phyloP scores from a whole-genome alignment of 2,329 filamentous ascomycete genomes.

The Calonectria hawksworthii region DNA sequence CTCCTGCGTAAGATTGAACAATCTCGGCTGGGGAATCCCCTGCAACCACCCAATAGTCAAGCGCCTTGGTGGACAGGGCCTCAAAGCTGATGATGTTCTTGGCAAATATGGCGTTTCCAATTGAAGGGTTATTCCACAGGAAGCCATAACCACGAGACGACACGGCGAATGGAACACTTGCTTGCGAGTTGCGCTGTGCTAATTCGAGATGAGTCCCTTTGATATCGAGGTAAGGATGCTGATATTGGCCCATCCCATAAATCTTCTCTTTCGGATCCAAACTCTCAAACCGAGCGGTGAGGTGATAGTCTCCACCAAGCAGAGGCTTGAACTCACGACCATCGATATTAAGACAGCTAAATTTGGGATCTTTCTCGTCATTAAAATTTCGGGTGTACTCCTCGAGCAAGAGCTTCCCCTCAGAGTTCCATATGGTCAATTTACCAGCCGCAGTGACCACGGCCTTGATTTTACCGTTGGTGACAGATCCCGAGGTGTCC shows the following conservation, averaged over 20 bases:
- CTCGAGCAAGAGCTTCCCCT: slow-evolving; percentile 49
- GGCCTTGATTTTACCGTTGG: slow-evolving; percentile 39
- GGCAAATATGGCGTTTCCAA: slow-evolving; percentile 73
- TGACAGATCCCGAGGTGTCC: slow-evolving; percentile 29
- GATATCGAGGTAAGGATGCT: slow-evolving; percentile 72
- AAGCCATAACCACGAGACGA: slow-evolving; percentile 74
- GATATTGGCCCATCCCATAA: slow-evolving; percentile 80
- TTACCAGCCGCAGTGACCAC: slow-evolving; percentile 43
- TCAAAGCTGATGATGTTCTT: slow-evolving; percentile 74
- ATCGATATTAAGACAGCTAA: slow-evolving; percentile 68
- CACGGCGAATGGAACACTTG: slow-evolving; percentile 73
- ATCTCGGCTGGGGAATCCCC: slow-evolving; percentile 69
- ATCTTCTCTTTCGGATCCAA: slow-evolving; percentile 69
- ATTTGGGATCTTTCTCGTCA: slow-evolving; percentile 69
- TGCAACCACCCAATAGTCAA: slow-evolving; percentile 77
- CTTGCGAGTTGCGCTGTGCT: slow-evolving; percentile 77
- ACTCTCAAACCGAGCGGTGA: slow-evolving; percentile 72
- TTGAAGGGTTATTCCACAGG: slow-evolving; percentile 75
- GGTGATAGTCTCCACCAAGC: slow-evolving; percentile 66
- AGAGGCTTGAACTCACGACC: slow-evolving; percentile 71
- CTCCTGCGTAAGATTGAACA: slow-evolving; percentile 67
- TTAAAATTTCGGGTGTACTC: slow-evolving; percentile 49
- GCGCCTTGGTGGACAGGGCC: slow-evolving; percentile 66
- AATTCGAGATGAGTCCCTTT: slow-evolving; percentile 75
- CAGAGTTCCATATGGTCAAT: slow-evolving; percentile 44